phyloP scores from a whole-genome alignment of 2,329 filamentous ascomycete species.

The Xylaria sp. region DNA sequence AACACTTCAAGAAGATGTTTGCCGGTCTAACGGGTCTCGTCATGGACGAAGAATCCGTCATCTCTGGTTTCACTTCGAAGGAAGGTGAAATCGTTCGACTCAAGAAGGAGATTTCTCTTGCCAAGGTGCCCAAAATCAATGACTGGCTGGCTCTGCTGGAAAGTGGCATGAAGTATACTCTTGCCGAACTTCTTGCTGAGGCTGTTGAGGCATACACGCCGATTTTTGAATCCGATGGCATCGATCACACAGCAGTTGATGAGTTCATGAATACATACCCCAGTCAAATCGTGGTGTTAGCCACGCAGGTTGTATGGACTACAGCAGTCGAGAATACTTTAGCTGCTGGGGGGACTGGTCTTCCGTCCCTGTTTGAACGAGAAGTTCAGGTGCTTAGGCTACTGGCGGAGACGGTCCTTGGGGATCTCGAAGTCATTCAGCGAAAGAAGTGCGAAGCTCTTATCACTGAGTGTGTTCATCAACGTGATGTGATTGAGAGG shows the following conservation, averaged over 20 bases:
- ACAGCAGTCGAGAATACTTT: slow-evolving; percentile 81
- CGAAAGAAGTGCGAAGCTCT: slow-evolving; percentile 98
- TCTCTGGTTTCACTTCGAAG: slow-evolving; percentile 92
- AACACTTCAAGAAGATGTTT: slow-evolving; percentile 99
- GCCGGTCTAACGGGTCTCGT: slow-evolving; percentile 89
- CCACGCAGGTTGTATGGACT: slow-evolving; percentile 93
- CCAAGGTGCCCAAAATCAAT: slow-evolving; percentile 96
- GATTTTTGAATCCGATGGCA: slow-evolving; percentile 73
- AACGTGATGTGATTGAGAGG: slow-evolving; percentile 90
- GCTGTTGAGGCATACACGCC: slow-evolving; percentile 82
- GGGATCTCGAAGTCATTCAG: slow-evolving; percentile 83
- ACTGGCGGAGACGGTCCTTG: slow-evolving; percentile 86
- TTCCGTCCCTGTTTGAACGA: slow-evolving; percentile 76
- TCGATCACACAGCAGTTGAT: slow-evolving; percentile 74
- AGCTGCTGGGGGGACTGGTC: slow-evolving; percentile 69
- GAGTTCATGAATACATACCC: slow-evolving; percentile 85
- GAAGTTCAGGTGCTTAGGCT: slow-evolving; percentile 85
- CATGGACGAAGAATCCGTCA: slow-evolving; percentile 88
- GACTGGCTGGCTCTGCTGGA: slow-evolving; percentile 97
- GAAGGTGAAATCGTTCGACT: slow-evolving; percentile 88
- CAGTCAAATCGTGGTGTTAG: slow-evolving; percentile 93
- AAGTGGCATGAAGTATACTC: slow-evolving; percentile 88
- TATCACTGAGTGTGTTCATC: slow-evolving; percentile 98
- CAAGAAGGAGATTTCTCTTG: slow-evolving; percentile 88
- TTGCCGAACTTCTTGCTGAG: slow-evolving; percentile 88